Base-by-base conservation (phyloP, 768 basidiomycete species). In the Podaxis sp. region DNA sequence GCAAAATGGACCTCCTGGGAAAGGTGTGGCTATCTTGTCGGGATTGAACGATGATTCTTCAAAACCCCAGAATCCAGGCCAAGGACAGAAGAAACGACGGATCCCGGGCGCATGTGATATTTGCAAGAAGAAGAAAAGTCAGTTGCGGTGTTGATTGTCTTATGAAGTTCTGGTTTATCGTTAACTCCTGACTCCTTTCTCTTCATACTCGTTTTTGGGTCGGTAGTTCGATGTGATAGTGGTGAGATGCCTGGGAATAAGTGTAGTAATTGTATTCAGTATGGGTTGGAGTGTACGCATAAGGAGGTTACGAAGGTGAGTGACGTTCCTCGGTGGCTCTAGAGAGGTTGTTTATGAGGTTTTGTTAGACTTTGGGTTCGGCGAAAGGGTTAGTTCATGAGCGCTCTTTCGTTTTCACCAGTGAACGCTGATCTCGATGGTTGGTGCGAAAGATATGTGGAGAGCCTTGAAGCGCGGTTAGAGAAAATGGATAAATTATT, bases 121-220 rank as follows among this genome's bases (percentile, higher is more conserved):
- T 6, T 92, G 90, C 74, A 81, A 89, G 67, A 77, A 82, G 56
- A 91, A 90, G 80, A 93, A 92, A 73, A 84, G 87, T 85, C 64
- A 52, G 80, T 75, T 19, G 12, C 48, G 33, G 12, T 11, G n/a
- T 57, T 59, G 22, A 9, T 42, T 36, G 48, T 49, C 4, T 36
- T 26, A 33, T 7, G 2, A 17, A 19, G 6, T n/a, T 54, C 33
- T 57, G 59, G 15, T 11, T 26, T n/a, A 52, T 36, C 48, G 44
- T 15, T 67, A 0, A 12, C 64, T 61, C 51, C 61, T 33, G 61
- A 55, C 55, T 65, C 30, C 28, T 46, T 46, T 5, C 44, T 19
- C 2, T 17, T 46, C 44, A 33, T 9, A 33, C 38, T 24, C 28
- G 42, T 22, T 55, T 28, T 39, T 28, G 33, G 11, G 42, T 48